phyloP scores from a whole-genome alignment of 371 early-diverging fungal species.

The Mucor plumbeus region DNA sequence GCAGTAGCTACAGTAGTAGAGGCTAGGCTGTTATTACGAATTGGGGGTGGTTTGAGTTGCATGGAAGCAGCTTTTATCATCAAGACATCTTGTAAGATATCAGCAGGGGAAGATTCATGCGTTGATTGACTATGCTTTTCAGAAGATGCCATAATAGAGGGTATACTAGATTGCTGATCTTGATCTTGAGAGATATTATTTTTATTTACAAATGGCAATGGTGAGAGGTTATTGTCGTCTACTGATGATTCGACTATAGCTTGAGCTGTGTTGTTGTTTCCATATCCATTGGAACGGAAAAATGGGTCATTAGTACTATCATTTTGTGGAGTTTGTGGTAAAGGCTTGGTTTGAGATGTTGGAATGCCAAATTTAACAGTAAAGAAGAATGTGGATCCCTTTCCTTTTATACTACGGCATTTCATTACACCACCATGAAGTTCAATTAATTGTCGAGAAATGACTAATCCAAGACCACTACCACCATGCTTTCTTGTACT shows the following conservation, averaged over 20 bases:
- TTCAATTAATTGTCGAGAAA: conserved; percentile 67
- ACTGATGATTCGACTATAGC: not conserved
- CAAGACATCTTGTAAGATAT: conserved; percentile 40
- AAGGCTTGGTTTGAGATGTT: conserved; percentile 47
- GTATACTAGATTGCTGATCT: conserved; percentile 15
- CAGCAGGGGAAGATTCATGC: conserved; percentile 25
- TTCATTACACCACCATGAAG: conserved; percentile 65
- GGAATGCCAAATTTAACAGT: conserved; percentile 62
- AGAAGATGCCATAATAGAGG: conserved; percentile 35
- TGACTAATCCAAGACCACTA: conserved; percentile 67
- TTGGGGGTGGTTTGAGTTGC: conserved; percentile 49
- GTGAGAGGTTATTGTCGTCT: conserved; percentile 2
- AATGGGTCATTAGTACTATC: conserved; percentile 53
- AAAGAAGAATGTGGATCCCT: conserved; percentile 69
- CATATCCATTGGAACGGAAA: conserved; percentile 46
- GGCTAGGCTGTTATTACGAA: conserved; percentile 17
- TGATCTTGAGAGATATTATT: not conserved
- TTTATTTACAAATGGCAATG: conserved; percentile 25
- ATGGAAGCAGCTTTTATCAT: conserved; percentile 46
- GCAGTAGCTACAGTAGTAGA: conserved; percentile 4
- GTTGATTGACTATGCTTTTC: conserved; percentile 23
- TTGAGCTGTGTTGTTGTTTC: conserved; percentile 17
- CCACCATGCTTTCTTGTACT: conserved; percentile 72
- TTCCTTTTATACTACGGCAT: conserved; percentile 62
- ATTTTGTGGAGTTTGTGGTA: conserved; percentile 62